Evolutionary conservation across 73 alveolate species (phyloP), one percentile per base, ranked within the genome.

Genomic region (Paramecium primaurelia): DNA sequence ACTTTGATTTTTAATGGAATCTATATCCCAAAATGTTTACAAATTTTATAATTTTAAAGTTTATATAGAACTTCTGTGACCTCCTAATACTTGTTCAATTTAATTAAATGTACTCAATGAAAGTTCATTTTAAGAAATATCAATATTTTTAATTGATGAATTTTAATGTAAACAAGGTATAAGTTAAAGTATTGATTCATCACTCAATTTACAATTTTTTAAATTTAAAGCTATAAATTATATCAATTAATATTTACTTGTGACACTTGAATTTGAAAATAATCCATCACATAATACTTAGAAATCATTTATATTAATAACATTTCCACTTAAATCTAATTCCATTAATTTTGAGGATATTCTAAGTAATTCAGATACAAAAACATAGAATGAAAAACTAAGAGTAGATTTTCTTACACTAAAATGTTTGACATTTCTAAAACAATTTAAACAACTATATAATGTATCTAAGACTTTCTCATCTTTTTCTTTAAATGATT

Each of bases 291-390:
- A 26, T 26, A 34, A 32, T 2, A 28, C 16, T 26, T 64, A 14
- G 16, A 32, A 64, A 32, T 64, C 47, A 10, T 64, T 32, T 12
- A 25, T 1, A 64, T 64, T 64, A 9, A 28, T 25, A 2, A 22
- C 58, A 49, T 80, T 80, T 5, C 58, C 91, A 49, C 77, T 45
- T 22, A 80, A 14, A 80, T 80, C 91, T 80, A 80, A 47, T 40
- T 80, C 91, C 14, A 9, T 18, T 20, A 80, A 47, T 49, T 80
- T 80, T 14, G 25, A 22, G 0, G 77, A 8, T 36, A 20, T 44
- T 12, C 58, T 49, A 9, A 80, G 38, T 28, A 80, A 49, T 25
- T 25, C 38, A 20, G 47, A 25, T 10, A 80, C 28, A 42, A 80
- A 42, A 14, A 38, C 77, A 36, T 26, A 80, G 11, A 80, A 45